Evolutionary conservation across 352 stramenopile species (phyloP), one percentile per base, ranked within the genome.

Genomic region (Globisporangium orthogonon): DNA sequence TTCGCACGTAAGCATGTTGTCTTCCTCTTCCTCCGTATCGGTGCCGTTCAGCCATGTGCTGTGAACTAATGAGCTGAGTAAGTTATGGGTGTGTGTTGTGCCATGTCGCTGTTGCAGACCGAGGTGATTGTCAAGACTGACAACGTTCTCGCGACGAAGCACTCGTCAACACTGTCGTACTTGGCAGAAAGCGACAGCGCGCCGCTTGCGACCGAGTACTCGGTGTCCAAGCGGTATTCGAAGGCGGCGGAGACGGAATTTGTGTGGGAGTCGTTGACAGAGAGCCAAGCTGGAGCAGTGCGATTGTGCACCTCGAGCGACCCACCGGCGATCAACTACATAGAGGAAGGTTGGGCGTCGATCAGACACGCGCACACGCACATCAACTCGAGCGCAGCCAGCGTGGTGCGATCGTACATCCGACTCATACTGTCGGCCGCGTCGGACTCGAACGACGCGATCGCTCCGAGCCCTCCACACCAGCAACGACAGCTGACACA

Each of bases 191-290:
- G 14, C 29, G 29, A 43, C 17, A 31, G 35, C 41, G 39, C 47
- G 4, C 17, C 35, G 14, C 18, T 43, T 47, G 66, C 57, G 52
- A 65, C 4, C 1, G 18, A 48, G 35, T 60, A 44, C 58, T 56
- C 63, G 3, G 18, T 63, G 40, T 63, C 70, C 53, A 77, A 74
- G 53, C 60, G 69, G 14, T 69, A 68, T 4, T 14, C 2, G 9
- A 52, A 67, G 5, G 30, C 50, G 0, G 29, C 55, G 33, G 50
- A 61, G 9, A 30, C 67, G 11, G 46, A 58, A 7, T 74, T 65
- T 45, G 29, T 70, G 0, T 74, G 65, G 52, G 40, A 58, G 39
- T 18, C 15, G 15, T 18, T 51, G 6, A 58, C 31, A 7, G 41
- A 51, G 40, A 58, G 52, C 52, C 49, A 58, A 31, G 30, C 23